These are phyloP conservation scores for Parmelia sp. DNA, from an alignment of 495 filamentous ascomycete species.

Conservation along the genomic window DNA sequence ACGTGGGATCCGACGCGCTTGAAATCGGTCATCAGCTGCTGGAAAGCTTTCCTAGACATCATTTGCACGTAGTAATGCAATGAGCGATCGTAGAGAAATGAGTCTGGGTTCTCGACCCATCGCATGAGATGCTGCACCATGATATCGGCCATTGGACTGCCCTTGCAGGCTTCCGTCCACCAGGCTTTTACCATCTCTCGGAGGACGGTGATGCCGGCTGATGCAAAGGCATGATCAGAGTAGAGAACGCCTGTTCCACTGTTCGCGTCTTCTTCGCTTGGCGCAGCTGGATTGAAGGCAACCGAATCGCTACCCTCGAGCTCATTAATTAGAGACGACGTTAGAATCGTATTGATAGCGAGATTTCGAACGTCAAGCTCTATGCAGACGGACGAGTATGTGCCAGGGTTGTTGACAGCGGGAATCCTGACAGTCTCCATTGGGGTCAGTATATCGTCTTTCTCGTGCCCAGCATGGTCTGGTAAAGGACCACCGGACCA, in stretches of 20 bases:
- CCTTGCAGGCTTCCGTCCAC: slow-evolving; percentile 92
- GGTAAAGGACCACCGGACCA: slow-evolving; percentile 83
- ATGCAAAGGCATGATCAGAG: slow-evolving; percentile 87
- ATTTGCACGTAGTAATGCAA: slow-evolving; percentile 96
- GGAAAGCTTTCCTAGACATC: slow-evolving; percentile 93
- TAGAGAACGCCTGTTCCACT: slow-evolving; percentile 63
- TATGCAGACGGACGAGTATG: slow-evolving; percentile 94
- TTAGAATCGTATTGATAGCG: slow-evolving; percentile 95
- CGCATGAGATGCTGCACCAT: slow-evolving; percentile 97
- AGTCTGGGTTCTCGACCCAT: slow-evolving; percentile 88
- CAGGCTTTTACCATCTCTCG: slow-evolving; percentile 98
- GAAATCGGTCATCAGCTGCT: slow-evolving; percentile 96
- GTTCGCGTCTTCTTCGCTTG: slow-evolving; percentile 49
- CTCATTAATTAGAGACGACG: slow-evolving; percentile 95
- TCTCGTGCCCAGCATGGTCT: slow-evolving; percentile 94
- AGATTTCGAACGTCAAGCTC: slow-evolving; percentile 91
- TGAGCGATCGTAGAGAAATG: slow-evolving; percentile 92
- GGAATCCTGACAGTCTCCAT: slow-evolving; percentile 94
- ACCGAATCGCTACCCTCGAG: slow-evolving; percentile 81
- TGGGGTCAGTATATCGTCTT: slow-evolving; percentile 76
- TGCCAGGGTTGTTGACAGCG: slow-evolving; percentile 81
- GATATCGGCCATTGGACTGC: slow-evolving; percentile 89
- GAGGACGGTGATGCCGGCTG: slow-evolving; percentile 79
- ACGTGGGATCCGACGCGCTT: slow-evolving; percentile 89
- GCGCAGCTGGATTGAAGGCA: slow-evolving; percentile 70